phyloP scores from a whole-genome alignment of 495 filamentous ascomycete genomes.

The Alectoria sarmentosa region DNA sequence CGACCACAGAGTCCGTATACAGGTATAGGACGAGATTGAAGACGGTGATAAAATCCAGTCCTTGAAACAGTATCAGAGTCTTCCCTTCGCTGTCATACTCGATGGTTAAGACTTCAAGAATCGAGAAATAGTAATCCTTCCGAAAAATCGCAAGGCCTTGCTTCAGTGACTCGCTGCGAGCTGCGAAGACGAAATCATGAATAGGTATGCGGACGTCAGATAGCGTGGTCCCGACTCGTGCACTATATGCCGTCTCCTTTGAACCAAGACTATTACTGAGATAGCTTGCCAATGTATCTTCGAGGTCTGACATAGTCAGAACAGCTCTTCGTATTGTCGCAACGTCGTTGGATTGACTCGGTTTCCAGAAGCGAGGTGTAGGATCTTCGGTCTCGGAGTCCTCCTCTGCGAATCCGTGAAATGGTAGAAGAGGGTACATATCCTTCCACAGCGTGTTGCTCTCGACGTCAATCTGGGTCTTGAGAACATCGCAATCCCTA shows the following conservation, averaged over 20 bases:
- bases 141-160: conserved; percentile 50
- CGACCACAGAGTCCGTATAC: conserved; percentile 73
- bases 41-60: conserved; percentile 64
- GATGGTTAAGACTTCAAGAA: conserved; percentile 56
- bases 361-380: conserved; percentile 38
- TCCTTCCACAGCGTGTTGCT: conserved; percentile 66
- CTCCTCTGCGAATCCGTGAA: conserved; percentile 33
- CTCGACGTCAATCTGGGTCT: conserved; percentile 60
- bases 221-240: conserved; percentile 47
- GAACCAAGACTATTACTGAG: conserved; percentile 25
- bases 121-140: conserved; percentile 35
- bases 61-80: conserved; percentile 51
- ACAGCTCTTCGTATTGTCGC: conserved; percentile 39
- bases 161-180: conserved; percentile 63
- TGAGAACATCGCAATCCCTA: conserved; percentile 75
- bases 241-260: conserved; percentile 30
- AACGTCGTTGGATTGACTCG: conserved; percentile 17
- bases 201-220: conserved; percentile 66
- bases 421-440: conserved; percentile 58
- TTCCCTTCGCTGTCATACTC: conserved; percentile 43
- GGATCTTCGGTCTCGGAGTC: conserved; percentile 34
- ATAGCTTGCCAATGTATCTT: conserved; percentile 44
- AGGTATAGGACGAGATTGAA: conserved; percentile 73
- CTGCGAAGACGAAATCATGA: conserved; percentile 73
- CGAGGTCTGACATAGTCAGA: conserved; percentile 49